Percentiles rank a stretch among this genome's conserved stretches.
phyloP scores from a whole-genome alignment of 805 yeast genomes.

The Starmerella bombicola region DNA sequence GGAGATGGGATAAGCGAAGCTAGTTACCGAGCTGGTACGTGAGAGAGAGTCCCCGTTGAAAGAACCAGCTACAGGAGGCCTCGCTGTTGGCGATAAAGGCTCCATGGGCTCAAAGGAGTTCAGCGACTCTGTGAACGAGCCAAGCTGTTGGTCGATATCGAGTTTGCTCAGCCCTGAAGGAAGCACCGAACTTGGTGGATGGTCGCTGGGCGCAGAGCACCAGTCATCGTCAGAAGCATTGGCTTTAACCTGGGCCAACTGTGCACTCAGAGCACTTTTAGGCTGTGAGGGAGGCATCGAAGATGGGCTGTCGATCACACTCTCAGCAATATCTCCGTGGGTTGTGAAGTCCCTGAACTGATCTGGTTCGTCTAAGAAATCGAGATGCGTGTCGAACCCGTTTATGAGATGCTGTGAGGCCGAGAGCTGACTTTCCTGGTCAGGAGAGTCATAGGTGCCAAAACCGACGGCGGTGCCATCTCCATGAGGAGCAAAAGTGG shows the following conservation, averaged over 20 bases:
- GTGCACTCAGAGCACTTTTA: conserved; percentile 18
- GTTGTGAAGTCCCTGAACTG: neutral
- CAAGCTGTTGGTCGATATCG: conserved; percentile 2
- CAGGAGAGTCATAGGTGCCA: neutral
- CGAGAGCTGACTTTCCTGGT: neutral
- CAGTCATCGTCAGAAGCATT: neutral
- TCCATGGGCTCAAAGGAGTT: conserved; percentile 10
- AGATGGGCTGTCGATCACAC: neutral
- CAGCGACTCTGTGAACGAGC: conserved; percentile 2
- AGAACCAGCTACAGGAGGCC: conserved; percentile 13
- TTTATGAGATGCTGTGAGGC: neutral
- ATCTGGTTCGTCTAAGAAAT: neutral
- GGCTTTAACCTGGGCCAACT: conserved; percentile 15
- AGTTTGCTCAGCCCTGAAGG: neutral
- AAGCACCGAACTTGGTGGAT: neutral
- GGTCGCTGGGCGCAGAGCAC: neutral
- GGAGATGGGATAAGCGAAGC: conserved; percentile 6
- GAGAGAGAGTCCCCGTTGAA: conserved; percentile 9
- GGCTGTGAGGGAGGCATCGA: conserved; percentile 4
- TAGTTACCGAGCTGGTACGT: conserved; percentile 10
- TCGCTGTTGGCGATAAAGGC: conserved; percentile 16
- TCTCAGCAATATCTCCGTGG: neutral
- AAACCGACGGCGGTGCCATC: neutral
- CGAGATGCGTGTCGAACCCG: neutral
- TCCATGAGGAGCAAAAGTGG: neutral